Percentiles rank a stretch among this genome's conserved stretches.
phyloP scores from a whole-genome alignment of 225 moss, liverwort and hornwort species.

The Physcomitrium patens region DNA sequence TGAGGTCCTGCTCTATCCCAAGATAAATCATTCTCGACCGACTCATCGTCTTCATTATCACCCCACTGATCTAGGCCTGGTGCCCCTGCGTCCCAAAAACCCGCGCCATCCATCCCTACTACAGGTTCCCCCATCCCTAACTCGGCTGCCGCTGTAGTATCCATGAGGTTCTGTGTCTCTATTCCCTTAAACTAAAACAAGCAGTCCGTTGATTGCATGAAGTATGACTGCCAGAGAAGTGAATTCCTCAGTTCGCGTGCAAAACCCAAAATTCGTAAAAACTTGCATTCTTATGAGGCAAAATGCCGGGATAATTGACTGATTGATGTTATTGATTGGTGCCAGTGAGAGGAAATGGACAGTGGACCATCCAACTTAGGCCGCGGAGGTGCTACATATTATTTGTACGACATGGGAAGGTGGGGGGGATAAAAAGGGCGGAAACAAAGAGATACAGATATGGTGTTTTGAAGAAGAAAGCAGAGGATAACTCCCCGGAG shows the following conservation, averaged over 20 bases:
- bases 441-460: not conserved
- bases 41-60: slow-evolving; percentile 32
- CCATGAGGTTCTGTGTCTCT: slow-evolving; percentile 49
- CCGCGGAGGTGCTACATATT: not conserved
- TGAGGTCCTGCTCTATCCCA: slow-evolving; percentile 31
- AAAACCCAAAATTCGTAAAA: not conserved
- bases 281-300: not conserved
- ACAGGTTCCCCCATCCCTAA: slow-evolving; percentile 63
- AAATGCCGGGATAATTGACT: not conserved
- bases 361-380: not conserved
- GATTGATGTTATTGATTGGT: not conserved
- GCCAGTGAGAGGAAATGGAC: not conserved
- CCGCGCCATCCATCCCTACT: slow-evolving; percentile 34
- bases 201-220: not conserved
- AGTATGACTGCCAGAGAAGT: not conserved
- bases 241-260: not conserved
- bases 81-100: slow-evolving; percentile 59
- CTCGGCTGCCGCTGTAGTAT: slow-evolving; percentile 95
- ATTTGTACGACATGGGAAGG: not conserved
- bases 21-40: slow-evolving; percentile 28
- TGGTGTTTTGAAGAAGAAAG: too few relatives aligned
- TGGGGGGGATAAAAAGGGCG: not conserved
- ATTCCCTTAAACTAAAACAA: not conserved
- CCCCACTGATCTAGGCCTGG: slow-evolving; percentile 44
- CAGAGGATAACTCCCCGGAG: too few relatives aligned